These are phyloP conservation scores for Tricholoma terreum DNA, from an alignment of 768 basidiomycete genomes.

Conservation along the genomic window DNA sequence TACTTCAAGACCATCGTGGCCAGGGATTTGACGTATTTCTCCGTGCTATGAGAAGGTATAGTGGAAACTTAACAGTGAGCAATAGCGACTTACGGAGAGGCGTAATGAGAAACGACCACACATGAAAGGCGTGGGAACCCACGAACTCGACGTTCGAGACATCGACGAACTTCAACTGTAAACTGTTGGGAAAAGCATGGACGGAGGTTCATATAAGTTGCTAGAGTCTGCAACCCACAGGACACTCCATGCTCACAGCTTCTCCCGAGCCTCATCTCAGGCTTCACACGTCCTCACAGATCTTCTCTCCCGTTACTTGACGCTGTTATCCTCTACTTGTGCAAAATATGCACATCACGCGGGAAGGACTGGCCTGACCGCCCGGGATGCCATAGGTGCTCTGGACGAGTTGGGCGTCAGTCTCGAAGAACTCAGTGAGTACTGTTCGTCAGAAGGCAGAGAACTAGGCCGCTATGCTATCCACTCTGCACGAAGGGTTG, in stretches of 20 bases:
- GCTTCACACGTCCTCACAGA: constrained; percentile 71
- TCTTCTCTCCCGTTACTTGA: constrained; percentile 71
- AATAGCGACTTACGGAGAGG: constrained; percentile 35
- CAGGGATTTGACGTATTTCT: constrained; percentile 43
- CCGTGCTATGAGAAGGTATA: constrained; percentile 25
- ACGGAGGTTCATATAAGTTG: constrained; percentile 53
- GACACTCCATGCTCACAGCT: constrained; percentile 74
- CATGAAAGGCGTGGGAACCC: constrained; percentile 39
- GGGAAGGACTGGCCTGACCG: constrained; percentile 56
- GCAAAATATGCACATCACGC: constrained; percentile 74
- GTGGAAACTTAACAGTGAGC: not conserved
- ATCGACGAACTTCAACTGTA: not conserved
- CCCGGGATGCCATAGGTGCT: constrained; percentile 60
- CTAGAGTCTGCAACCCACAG: constrained; percentile 66
- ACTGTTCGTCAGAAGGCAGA: constrained; percentile 59
- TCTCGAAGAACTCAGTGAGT: constrained; percentile 67
- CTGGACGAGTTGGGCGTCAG: constrained; percentile 74
- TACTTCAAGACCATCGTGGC: constrained; percentile 41
- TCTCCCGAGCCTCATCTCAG: constrained; percentile 72
- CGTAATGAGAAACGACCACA: constrained; percentile 64
- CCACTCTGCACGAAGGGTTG: constrained; percentile 59
- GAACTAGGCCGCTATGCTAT: constrained; percentile 68
- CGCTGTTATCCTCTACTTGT: constrained; percentile 61
- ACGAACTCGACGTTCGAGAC: constrained; percentile 2
- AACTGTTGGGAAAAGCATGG: constrained; percentile 35